Evolutionary conservation across 805 yeast genomes (phyloP).

Genomic region (Suhomyces kilbournensis): DNA sequence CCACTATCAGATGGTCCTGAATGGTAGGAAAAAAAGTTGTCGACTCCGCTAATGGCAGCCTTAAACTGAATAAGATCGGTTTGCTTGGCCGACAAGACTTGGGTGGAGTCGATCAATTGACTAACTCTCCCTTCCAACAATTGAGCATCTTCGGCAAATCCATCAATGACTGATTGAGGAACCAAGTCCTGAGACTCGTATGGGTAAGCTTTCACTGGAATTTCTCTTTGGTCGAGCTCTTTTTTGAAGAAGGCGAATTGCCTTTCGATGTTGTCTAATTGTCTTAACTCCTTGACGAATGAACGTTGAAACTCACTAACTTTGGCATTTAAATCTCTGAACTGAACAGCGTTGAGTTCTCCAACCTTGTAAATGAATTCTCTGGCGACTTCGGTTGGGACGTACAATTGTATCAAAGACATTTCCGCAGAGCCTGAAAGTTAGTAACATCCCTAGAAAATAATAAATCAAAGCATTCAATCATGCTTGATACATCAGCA

Average conservation of each 20-base stretch:
- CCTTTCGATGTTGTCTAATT: conserved; percentile 82
- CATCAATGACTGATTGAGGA: conserved; percentile 67
- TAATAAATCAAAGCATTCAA: neutral
- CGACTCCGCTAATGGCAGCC: conserved; percentile 41
- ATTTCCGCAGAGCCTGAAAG: conserved; percentile 85
- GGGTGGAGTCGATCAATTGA: conserved; percentile 69
- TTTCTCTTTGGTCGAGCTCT: conserved; percentile 50
- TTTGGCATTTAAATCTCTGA: conserved; percentile 76
- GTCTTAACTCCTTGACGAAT: conserved; percentile 83
- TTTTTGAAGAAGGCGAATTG: conserved; percentile 52
- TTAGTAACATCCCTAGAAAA: conserved; percentile 6
- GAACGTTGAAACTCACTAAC: conserved; percentile 86
- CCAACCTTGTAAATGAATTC: conserved; percentile 87
- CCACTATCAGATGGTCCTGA: conserved; percentile 17
- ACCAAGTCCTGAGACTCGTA: conserved; percentile 27
- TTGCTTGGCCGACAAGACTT: conserved; percentile 59
- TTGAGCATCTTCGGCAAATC: conserved; percentile 57
- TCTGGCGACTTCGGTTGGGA: conserved; percentile 86
- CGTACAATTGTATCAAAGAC: conserved; percentile 88
- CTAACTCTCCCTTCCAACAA: conserved; percentile 69
- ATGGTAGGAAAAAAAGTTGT: conserved; percentile 26
- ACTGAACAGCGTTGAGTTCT: conserved; percentile 79
- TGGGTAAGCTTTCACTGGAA: conserved; percentile 35
- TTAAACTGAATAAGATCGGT: conserved; percentile 69
- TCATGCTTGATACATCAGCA: neutral